Conservation (phyloP, 139 green algal species). For the Edaphochlamys debaryana region DNA sequence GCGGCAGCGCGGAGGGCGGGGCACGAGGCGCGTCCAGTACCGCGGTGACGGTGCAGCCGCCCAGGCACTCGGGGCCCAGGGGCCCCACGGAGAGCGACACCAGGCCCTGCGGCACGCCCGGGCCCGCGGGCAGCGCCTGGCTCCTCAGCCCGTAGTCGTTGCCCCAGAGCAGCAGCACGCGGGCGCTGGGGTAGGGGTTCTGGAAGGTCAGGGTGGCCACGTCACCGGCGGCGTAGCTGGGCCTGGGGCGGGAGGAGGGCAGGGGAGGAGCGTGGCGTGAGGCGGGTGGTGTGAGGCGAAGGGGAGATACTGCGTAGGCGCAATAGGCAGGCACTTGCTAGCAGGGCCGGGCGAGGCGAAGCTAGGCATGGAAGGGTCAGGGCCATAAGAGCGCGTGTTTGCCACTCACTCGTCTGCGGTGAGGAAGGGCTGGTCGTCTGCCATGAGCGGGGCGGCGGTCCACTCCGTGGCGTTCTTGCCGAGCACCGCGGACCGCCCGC, state of each 20-base stretch:
- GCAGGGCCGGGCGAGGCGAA: too few species aligned
- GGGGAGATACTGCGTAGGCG: too few species aligned
- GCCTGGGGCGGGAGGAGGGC: background rate
- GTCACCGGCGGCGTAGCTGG: background rate
- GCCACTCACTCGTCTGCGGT: conserved; percentile 14
- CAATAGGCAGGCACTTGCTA: too few species aligned
- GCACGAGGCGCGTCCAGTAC: conserved; percentile 40
- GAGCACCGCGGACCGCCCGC: background rate
- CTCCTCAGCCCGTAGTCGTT: conserved; percentile 3
- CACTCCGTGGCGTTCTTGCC: conserved; percentile 48
- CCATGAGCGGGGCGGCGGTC: conserved; percentile 7
- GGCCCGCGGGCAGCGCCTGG: background rate
- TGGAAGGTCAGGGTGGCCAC: conserved; percentile 24
- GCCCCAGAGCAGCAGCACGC: conserved; percentile 53
- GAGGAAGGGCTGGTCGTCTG: background rate
- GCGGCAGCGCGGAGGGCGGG: background rate
- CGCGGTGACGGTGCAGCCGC: conserved; percentile 36
- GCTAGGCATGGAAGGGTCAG: too few species aligned
- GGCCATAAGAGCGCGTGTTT: too few species aligned
- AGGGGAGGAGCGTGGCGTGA: too few species aligned
- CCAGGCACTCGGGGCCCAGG: conserved; percentile 44
- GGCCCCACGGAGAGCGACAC: conserved; percentile 11
- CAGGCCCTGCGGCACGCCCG: conserved; percentile 30
- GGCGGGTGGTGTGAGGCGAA: too few species aligned
- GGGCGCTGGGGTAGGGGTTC: conserved; percentile 47